Base-by-base conservation (phyloP, 495 filamentous ascomycete species). In the Aspergillus avenaceus region DNA sequence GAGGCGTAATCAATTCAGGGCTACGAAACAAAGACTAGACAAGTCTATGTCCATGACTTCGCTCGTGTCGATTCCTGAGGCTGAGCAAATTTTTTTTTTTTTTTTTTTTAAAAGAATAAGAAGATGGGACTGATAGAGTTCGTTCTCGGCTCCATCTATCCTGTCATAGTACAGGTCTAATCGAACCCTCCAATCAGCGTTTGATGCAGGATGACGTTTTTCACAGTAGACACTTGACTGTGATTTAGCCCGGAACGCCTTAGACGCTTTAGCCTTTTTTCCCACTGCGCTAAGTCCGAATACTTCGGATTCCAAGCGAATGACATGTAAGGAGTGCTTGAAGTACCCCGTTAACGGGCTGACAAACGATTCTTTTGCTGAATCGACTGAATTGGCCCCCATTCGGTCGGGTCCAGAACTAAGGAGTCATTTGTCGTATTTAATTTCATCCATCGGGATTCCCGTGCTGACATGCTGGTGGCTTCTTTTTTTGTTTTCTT, bases 1-100 rank as follows among this genome's bases (percentile, higher is more conserved):
- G 7, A 38, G 34, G 34, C 16, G 34, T 21, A 38, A 4, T 5
- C 16, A 38, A 2, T 8, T 8, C 14, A 22, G 12, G 16, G 27
- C 43, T 28, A 32, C 34, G 31, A 46, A 46, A 45, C 23, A 31
- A 29, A 28, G 6, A 26, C 26, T 19, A 5, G 6, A 13, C 27
- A 32, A 29, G 18, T 22, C 8, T 22, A 21, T 31, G n/a, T n/a
- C n/a, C n/a, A n/a, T n/a, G n/a, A n/a, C n/a, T n/a, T n/a, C n/a
- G n/a, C 32, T 38, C 32, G 31, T 47, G 32, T 47, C 22, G 19
- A 7, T 14, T 9, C 31, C 29, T 36, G 45, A 47, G 45, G 45
- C 45, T 26, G 14, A 47, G 31, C 27, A 18, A 47, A 16, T 41
- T 24, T n/a, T n/a, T n/a, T n/a, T n/a, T n/a, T n/a, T n/a, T n/a